Base-by-base conservation (phyloP, 75 land plant genomes). In the Larix kaempferi region DNA sequence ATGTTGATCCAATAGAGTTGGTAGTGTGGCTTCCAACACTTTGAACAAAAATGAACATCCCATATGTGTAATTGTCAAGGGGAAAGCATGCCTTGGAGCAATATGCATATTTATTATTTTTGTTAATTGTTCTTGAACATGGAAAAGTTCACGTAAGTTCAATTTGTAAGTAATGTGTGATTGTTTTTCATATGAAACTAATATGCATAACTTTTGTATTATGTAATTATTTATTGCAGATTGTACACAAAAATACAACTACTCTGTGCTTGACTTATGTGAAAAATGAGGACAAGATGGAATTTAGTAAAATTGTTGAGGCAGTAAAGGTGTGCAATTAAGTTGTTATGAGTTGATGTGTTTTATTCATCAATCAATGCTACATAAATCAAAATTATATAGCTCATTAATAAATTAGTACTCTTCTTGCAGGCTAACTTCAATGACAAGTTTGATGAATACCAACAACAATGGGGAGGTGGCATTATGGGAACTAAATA, bases 401-500 rank as follows among this genome's bases (percentile, higher is more conserved):
- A 52, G n/a, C 14, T n/a, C 61, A 33, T 19, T 58, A 21, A 26
- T 23, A 14, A 69, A 44, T n/a, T 67, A 27, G 4, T 39, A 44
- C 11, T n/a, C 21, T 27, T 62, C 6, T 81, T 64, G 54, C 86
- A 94, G 96, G 96, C 95, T 0, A 94, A 92, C 83, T 94, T 94
- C 89, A 94, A 93, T 73, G 95, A 93, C 74, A 88, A 93, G 52
- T 93, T 66, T 76, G 95, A 93, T 57, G 95, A 93, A 77, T 59
- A 75, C 44, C 74, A 95, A 6, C 86, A 87, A 85, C 89, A 92
- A 65, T 94, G 96, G 96, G 96, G 96, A 57, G 96, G 96, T 71
- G 96, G 96, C 2, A 84, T 94, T 49, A 94, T 94, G 96, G 95
- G 96, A 52, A 87, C 89, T 69, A 94, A 94, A 78, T 94, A 94